Conservation (phyloP, 1,284 basidiomycete genomes). For the Ganoderma meredithae region DNA sequence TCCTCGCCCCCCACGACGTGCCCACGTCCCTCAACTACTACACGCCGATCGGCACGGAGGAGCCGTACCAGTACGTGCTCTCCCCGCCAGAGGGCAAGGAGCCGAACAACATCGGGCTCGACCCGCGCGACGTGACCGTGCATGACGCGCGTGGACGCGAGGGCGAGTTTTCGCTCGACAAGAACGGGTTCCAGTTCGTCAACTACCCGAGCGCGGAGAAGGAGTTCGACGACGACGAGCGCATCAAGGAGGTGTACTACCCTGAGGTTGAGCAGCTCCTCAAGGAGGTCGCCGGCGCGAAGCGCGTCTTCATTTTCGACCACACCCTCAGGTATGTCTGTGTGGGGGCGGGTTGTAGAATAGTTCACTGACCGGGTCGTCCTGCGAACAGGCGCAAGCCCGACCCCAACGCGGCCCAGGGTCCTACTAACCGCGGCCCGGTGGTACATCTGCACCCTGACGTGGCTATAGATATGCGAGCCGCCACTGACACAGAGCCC, state of each 20-base stretch:
- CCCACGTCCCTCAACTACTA: constrained; percentile 38
- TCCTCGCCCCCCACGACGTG: constrained; percentile 32
- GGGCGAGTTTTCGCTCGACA: constrained; percentile 43
- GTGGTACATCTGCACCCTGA: constrained; percentile 18
- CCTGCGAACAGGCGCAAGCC: constrained; percentile 19
- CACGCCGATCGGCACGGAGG: constrained; percentile 30
- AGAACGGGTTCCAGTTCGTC: constrained; percentile 49
- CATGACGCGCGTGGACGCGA: constrained; percentile 41
- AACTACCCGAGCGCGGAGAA: constrained; percentile 36
- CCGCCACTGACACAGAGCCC: neutral
- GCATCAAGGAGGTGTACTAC: constrained; percentile 48
- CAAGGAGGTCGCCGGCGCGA: constrained; percentile 48
- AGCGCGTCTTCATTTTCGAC: constrained; percentile 51
- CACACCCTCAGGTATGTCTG: constrained; percentile 41
- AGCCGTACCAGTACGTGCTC: constrained; percentile 39
- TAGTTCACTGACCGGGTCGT: neutral
- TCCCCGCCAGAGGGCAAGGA: constrained; percentile 33
- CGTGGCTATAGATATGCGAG: neutral
- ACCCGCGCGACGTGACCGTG: constrained; percentile 36
- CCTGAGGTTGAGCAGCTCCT: constrained; percentile 49
- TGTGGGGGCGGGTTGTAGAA: too few relatives aligned
- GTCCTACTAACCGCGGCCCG: constrained; percentile 20
- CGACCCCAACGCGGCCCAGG: constrained; percentile 22
- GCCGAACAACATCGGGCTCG: constrained; percentile 37
- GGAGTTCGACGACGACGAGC: constrained; percentile 47